Evolutionary conservation across 305 asterid genomes (phyloP).

Genomic region (Solanum hybrid): DNA sequence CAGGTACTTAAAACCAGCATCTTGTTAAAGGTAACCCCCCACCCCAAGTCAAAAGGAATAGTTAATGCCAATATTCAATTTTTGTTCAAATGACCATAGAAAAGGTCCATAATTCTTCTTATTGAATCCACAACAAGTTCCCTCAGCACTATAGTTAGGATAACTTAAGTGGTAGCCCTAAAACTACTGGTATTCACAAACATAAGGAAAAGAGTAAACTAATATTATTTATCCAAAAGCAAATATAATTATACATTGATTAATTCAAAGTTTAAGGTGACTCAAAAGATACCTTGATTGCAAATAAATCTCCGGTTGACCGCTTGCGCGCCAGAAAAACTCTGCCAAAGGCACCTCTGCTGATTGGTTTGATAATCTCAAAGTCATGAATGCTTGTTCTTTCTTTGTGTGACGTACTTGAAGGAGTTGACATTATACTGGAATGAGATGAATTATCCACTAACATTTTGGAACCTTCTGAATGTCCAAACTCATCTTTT

Average conservation of each 20-base stretch:
- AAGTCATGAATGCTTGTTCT: constrained; percentile 82
- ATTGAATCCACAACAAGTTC: background rate
- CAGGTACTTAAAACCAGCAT: background rate
- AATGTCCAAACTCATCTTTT: constrained; percentile 39
- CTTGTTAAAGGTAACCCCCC: background rate
- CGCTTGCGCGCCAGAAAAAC: constrained; percentile 87
- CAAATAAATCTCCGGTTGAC: constrained; percentile 90
- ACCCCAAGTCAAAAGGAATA: background rate
- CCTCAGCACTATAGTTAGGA: background rate
- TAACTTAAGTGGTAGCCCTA: background rate
- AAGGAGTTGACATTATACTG: constrained; percentile 72
- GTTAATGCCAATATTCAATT: background rate
- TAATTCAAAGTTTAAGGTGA: background rate
- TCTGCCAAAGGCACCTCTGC: constrained; percentile 95
- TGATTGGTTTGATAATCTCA: constrained; percentile 83
- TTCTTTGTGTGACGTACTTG: constrained; percentile 60
- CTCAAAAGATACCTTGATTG: constrained; percentile 63
- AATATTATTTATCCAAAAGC: background rate
- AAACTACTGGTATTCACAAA: background rate
- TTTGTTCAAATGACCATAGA: background rate
- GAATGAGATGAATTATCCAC: constrained; percentile 64
- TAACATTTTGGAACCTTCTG: constrained; percentile 49
- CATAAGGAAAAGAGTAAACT: constrained; percentile 10
- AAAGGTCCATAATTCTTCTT: background rate
- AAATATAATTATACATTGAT: background rate